Base-by-base conservation (phyloP, 2,329 filamentous ascomycete genomes). In the Calonectria fujianensis region DNA sequence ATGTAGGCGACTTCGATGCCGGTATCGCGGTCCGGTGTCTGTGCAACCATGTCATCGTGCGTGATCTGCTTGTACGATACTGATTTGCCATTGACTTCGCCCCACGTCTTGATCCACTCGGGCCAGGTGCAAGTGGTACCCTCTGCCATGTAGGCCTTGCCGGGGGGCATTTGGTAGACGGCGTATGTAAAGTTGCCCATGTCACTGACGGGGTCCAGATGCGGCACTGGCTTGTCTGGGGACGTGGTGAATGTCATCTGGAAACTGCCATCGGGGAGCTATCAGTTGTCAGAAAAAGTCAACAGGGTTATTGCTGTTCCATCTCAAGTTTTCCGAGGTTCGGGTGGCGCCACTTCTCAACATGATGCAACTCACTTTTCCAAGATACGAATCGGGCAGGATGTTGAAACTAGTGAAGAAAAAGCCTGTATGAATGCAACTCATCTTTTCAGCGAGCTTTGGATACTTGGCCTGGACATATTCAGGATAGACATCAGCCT, bases 321-420 rank as follows among this genome's bases (percentile, higher is more conserved):
- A 24, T 24, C 24, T 24, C 24, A 24, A 2, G 24, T 24, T 24
- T 24, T 24, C 1, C 1, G 24, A 24, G 24, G 24, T 24, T 24
- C 24, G 24, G 24, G 24, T 24, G 24, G 24, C 24, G 24, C 24
- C 24, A 2, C 24, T 24, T 24, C 24, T 24, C 24, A 24, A 2
- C 0, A 0, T n/a, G 2, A 4, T 14, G 0, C 0, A 10, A 79
- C 83, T 48, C 27, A 89, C 89, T 84, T 87, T 89, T 24, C 75
- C 76, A 37, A 90, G 85, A 73, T 89, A 91, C 0, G 85, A 85
- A 18, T 84, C 75, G 0, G 88, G 88, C 14, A 89, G 77, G 39
- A 90, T 85, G 2, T 83, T 83, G 80, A 88, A 88, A 75, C 88
- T 90, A 0, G 84, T 87, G 52, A 80, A 88, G 70, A 89, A 89